A percentile compares a stretch with the other conserved stretches of the same genome.
phyloP scores from a whole-genome alignment of 169 alveolate species.

The Plasmodium vivax region DNA sequence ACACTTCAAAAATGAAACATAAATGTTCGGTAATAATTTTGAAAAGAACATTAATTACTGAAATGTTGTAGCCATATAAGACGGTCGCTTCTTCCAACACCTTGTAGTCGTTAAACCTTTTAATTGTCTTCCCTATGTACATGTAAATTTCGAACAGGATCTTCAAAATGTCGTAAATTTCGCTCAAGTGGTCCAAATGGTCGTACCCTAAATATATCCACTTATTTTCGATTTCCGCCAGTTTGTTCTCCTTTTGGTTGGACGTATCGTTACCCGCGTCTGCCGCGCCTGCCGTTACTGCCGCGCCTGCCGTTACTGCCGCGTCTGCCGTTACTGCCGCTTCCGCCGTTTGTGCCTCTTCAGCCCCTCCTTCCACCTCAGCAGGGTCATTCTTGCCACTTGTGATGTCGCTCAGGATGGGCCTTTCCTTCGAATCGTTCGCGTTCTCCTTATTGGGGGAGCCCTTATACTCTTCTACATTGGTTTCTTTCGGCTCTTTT shows the following conservation, averaged over 20 bases:
- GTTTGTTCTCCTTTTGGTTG: not conserved
- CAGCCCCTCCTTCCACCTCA: not conserved
- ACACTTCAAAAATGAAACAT: conserved; percentile 65
- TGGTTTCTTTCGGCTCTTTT: not conserved
- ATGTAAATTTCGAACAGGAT: conserved; percentile 53
- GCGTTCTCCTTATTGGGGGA: not conserved
- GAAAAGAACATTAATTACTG: conserved; percentile 37
- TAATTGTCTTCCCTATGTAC: conserved; percentile 31
- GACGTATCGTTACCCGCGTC: not conserved
- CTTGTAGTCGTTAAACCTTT: conserved; percentile 21
- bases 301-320: not conserved
- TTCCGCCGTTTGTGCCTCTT: not conserved
- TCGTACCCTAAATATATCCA: conserved; percentile 69
- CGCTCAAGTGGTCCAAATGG: conserved; percentile 50
- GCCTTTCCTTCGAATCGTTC: not conserved
- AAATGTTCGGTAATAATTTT: conserved; percentile 54
- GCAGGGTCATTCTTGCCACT: not conserved
- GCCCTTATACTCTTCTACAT: not conserved
- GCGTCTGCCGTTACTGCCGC: not conserved
- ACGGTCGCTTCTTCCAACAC: conserved; percentile 62
- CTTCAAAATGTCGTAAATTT: conserved; percentile 30
- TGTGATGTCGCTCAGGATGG: not conserved
- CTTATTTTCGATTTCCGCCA: not conserved
- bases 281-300: not conserved
- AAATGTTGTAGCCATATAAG: conserved; percentile 32